Evolutionary conservation across 2,329 filamentous ascomycete species (phyloP).

Genomic region (Dothideomycetes sp.): DNA sequence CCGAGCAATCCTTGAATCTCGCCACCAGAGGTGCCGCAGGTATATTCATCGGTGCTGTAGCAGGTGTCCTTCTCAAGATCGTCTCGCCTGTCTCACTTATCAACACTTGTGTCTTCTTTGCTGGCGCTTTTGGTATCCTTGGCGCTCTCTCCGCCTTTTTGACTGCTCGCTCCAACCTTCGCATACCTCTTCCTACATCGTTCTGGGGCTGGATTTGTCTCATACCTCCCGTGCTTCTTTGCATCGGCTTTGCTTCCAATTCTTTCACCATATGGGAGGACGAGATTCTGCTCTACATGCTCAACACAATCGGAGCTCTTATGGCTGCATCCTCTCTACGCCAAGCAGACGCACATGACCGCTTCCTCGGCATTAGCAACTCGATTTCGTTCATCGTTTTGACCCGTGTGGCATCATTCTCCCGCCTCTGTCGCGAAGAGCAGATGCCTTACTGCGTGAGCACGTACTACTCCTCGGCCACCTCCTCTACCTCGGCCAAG

Average conservation of each 20-base stretch:
- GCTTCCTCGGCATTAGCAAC: conserved; percentile 71
- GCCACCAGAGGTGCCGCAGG: conserved; percentile 38
- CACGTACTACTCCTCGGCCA: conserved; percentile 87
- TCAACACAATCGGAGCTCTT: conserved; percentile 75
- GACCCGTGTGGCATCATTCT: conserved; percentile 71
- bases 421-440: conserved; percentile 89
- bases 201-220: conserved; percentile 84
- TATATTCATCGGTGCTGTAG: conserved; percentile 15
- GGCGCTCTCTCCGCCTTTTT: conserved; percentile 31
- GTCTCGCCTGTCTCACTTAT: conserved; percentile 23
- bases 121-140: conserved; percentile 26
- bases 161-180: conserved; percentile 30
- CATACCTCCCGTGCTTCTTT: conserved; percentile 73
- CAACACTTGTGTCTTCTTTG: conserved; percentile 29
- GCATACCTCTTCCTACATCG: conserved; percentile 53
- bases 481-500: conserved; percentile 80
- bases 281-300: conserved; percentile 82
- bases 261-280: conserved; percentile 99
- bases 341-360: conserved; percentile 54
- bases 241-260: conserved; percentile 91
- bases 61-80: conserved; percentile 16
- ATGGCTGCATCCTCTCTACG: conserved; percentile 65
- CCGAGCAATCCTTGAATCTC: conserved; percentile 41
- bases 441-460: conserved; percentile 96
- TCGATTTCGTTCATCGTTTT: conserved; percentile 73